Evolutionary conservation across 805 yeast species (phyloP), one percentile per base, ranked within the genome.

Genomic region (Isabelozyma pseudorhagii): DNA sequence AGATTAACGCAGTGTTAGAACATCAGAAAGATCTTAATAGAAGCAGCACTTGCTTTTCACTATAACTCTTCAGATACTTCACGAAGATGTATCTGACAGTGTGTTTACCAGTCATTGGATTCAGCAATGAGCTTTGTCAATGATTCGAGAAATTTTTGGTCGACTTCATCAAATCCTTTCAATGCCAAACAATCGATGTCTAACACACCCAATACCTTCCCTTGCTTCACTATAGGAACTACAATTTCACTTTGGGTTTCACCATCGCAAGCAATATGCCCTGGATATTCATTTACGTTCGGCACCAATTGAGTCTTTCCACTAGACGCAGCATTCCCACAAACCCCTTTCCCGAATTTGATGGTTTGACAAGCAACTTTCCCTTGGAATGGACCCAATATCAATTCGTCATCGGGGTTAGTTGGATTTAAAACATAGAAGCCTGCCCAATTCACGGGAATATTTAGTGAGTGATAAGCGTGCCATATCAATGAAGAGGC

Each of bases 211-310:
- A 80, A 58, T 1, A 83, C 69, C 13, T 59, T 59, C 4, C 62
- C 60, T 10, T 66, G 60, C 27, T 63, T 63, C 0, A 82, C 59
- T 6, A 92, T 80, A 0, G 98, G 98, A 1, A 93, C 92, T 17
- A 94, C 98, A 29, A 93, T 87, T 63, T 93, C 99, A 64, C 96
- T 87, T 54, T 86, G 79, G 0, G 98, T 93, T 50, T 85, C 96
- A 0, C 97, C 96, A 69, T 94, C 99, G 69, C 99, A 93, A 0
- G 98, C 98, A 55, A 93, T 94, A 63, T 93, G 98, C 1, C 96
- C 96, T 0, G 96, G 96, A 59, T 82, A 90, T 56, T 79, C 64
- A 17, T 85, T 75, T 2, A 93, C 98, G 63, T 93, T 81, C 1
- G 78, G 74, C 9, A 93, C 97, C 6, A 91, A 61, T 62, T 90